Percentiles rank a stretch among this genome's conserved stretches.
These are phyloP conservation scores for Globisporangium cylindrosporum DNA, from an alignment of 352 stramenopile genomes.

Conservation along the genomic window DNA sequence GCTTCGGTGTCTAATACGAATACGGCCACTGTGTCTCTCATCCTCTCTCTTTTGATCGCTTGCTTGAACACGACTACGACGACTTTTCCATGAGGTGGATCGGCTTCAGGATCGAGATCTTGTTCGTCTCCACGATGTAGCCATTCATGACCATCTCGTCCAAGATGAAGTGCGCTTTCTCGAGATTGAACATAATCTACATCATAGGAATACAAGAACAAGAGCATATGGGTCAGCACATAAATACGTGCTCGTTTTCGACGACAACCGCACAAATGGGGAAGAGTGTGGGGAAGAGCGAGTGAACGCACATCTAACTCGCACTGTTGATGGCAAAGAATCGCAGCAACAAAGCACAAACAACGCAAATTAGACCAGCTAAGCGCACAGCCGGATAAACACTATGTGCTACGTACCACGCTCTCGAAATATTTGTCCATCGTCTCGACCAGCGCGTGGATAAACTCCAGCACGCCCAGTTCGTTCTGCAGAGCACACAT, in stretches of 20 bases:
- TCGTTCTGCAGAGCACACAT: conserved; percentile 90
- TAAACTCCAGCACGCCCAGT: conserved; percentile 99
- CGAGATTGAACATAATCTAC: conserved; percentile 92
- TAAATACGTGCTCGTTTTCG: background rate
- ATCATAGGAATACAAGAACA: background rate
- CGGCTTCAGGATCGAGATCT: conserved; percentile 97
- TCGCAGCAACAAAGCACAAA: background rate
- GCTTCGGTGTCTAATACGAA: conserved; percentile 1
- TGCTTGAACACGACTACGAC: conserved; percentile 38
- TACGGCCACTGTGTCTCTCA: background rate
- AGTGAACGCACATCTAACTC: conserved; percentile 73
- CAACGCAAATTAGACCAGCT: background rate
- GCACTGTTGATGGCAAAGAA: conserved; percentile 37
- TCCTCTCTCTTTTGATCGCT: background rate
- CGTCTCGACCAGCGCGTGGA: conserved; percentile 99
- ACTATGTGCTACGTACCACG: conserved; percentile 71
- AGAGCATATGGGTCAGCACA: background rate
- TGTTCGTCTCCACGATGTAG: conserved; percentile 99
- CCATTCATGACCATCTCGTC: conserved; percentile 99
- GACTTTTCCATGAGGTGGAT: conserved; percentile 98
- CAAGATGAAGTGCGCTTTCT: conserved; percentile 90
- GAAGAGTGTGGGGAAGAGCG: background rate
- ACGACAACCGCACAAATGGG: background rate
- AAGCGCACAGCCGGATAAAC: background rate
- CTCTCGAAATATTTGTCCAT: conserved; percentile 99